Evolutionary conservation across 1,284 basidiomycete genomes (phyloP).

Genomic region (Pyrrhoderma lamaoense): DNA sequence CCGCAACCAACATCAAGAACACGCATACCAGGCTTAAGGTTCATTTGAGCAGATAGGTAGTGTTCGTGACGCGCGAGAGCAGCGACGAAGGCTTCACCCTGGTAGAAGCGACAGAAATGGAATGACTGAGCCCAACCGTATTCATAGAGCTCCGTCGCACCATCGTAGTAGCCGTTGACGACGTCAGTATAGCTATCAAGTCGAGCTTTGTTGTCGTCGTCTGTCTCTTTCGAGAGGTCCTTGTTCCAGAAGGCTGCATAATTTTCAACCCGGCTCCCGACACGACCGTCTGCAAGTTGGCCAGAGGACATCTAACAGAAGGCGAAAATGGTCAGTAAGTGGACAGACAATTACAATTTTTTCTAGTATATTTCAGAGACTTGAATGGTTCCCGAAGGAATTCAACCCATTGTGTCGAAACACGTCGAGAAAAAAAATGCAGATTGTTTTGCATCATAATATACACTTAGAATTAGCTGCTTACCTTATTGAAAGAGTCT

Average conservation of each 20-base stretch:
- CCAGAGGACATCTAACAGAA: constrained; percentile 27
- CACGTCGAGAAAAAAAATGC: constrained; percentile 46
- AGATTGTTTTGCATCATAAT: constrained; percentile 28
- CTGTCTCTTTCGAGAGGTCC: constrained; percentile 68
- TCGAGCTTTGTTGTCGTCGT: constrained; percentile 67
- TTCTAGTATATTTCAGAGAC: constrained; percentile 48
- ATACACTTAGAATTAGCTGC: neutral
- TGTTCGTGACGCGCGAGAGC: constrained; percentile 96
- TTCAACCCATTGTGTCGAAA: constrained; percentile 41
- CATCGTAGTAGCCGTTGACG: constrained; percentile 96
- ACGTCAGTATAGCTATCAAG: constrained; percentile 87
- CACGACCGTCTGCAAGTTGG: constrained; percentile 59
- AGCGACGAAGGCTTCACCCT: constrained; percentile 82
- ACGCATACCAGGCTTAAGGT: constrained; percentile 81
- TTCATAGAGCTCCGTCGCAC: constrained; percentile 95
- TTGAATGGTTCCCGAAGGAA: constrained; percentile 72
- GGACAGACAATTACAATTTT: neutral
- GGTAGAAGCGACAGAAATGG: constrained; percentile 98
- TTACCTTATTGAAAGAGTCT: neutral
- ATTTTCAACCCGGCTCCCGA: constrained; percentile 77
- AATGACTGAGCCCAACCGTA: constrained; percentile 93
- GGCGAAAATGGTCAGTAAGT: neutral
- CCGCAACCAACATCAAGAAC: constrained; percentile 98
- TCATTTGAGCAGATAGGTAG: constrained; percentile 87
- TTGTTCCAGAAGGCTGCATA: constrained; percentile 96